Percentiles rank a stretch among this genome's conserved stretches.
Evolutionary conservation across 345 rosid genomes (phyloP).

Genomic region (Camelina sativa): DNA sequence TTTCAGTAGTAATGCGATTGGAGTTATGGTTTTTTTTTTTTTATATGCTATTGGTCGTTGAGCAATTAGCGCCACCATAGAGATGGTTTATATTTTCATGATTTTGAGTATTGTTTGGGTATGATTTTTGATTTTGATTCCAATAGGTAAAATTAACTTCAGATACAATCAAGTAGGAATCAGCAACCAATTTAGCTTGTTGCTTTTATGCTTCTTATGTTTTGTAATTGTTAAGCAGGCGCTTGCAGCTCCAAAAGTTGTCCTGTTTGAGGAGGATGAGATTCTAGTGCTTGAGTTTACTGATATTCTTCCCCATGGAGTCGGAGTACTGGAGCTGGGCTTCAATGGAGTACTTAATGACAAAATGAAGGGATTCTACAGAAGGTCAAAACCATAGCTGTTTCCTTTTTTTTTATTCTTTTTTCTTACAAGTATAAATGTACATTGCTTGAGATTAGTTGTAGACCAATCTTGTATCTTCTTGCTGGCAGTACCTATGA

Average conservation of each 20-base stretch:
- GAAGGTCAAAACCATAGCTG: slow-evolving; percentile 50
- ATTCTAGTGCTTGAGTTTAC: slow-evolving; percentile 76
- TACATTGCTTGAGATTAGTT: neutral
- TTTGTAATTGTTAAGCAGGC: slow-evolving; percentile 46
- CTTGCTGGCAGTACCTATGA: slow-evolving; percentile 63
- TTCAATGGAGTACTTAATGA: slow-evolving; percentile 79
- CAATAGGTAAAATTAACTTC: neutral
- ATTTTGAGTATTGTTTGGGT: neutral
- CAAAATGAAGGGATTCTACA: slow-evolving; percentile 90
- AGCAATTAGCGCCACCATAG: neutral
- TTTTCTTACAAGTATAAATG: neutral
- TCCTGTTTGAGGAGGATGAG: slow-evolving; percentile 68
- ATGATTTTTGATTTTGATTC: neutral
- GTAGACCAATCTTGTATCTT: slow-evolving; percentile 2
- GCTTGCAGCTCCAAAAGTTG: slow-evolving; percentile 56
- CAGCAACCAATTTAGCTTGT: too few relatives aligned
- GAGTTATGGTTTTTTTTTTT: neutral
- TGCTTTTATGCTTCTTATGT: too few relatives aligned
- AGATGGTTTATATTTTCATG: neutral
- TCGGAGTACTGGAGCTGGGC: slow-evolving; percentile 62
- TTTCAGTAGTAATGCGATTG: slow-evolving; percentile 1
- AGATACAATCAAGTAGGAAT: too few relatives aligned
- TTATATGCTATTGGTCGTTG: slow-evolving; percentile 13
- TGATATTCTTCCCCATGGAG: slow-evolving; percentile 67
- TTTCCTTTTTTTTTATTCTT: neutral